Evolutionary conservation across 768 basidiomycete genomes (phyloP).

Genomic region (Rhodotorula graminis): DNA sequence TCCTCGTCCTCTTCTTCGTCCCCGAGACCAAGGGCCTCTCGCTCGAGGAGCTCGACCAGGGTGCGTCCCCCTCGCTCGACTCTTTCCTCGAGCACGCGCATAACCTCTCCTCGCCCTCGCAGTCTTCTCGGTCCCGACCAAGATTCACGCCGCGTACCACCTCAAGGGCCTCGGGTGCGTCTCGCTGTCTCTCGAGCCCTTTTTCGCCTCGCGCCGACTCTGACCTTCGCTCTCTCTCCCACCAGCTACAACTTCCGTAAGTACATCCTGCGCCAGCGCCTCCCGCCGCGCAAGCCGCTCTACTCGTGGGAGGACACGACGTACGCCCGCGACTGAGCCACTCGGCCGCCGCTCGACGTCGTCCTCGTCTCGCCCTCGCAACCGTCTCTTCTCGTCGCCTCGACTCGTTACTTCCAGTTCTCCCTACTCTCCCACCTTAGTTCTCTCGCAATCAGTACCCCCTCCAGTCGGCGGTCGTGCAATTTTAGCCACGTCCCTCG

Average conservation of each 20-base stretch:
- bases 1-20: slow-evolving; percentile 28
- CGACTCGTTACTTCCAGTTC: not conserved
- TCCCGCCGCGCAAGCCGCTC: slow-evolving; percentile 17
- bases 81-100: no score
- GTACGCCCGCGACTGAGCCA: not conserved
- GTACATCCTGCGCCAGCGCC: slow-evolving; percentile 34
- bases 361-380: no score
- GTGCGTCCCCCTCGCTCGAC: not conserved
- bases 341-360: no score
- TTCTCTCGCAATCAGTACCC: not conserved
- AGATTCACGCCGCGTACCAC: slow-evolving; percentile 21
- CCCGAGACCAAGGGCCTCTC: slow-evolving; percentile 41
- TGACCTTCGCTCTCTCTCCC: not conserved
- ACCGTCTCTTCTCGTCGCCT: no score
- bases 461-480: not conserved
- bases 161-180: not conserved
- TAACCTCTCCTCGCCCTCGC: no score
- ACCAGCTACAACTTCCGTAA: slow-evolving; percentile 21
- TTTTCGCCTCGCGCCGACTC: no score
- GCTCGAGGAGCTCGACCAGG: slow-evolving; percentile 44
- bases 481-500: no score
- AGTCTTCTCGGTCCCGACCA: slow-evolving; percentile 45
- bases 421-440: not conserved
- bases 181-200: not conserved
- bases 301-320: slow-evolving; percentile 21